A percentile compares a stretch with the other conserved stretches of the same genome.
Conservation (phyloP, 1,139 yeast species). For the Pichia sp. region DNA sequence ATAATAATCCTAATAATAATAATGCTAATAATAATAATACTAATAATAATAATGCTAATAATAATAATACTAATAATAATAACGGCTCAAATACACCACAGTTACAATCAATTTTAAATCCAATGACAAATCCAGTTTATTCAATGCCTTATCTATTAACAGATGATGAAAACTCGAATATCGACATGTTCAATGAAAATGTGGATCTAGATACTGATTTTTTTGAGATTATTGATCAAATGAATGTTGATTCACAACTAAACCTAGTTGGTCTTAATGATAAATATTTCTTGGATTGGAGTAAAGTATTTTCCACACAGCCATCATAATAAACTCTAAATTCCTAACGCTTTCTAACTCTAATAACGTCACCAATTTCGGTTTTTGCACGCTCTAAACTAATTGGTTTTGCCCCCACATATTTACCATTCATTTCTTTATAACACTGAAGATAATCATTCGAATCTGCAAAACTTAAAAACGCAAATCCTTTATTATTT, state of each 20-base stretch:
- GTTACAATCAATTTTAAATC: not conserved
- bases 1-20: no score
- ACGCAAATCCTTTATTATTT: conserved; percentile 60
- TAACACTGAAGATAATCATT: conserved; percentile 65
- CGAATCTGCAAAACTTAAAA: conserved; percentile 56
- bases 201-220: conserved; percentile 7
- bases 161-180: not conserved
- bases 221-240: conserved; percentile 7
- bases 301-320: conserved; percentile 5
- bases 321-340: not conserved
- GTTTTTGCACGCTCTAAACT: conserved; percentile 58
- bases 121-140: not conserved
- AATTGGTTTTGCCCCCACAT: conserved; percentile 69
- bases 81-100: not conserved
- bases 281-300: conserved; percentile 13
- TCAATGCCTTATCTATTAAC: not conserved
- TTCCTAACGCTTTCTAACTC: conserved; percentile 2
- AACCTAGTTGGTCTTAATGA: conserved; percentile 6
- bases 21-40: no score
- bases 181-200: not conserved
- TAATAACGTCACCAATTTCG: conserved; percentile 19
- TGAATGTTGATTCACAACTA: conserved; percentile 7
- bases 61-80: not conserved
- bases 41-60: no score
- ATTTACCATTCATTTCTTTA: conserved; percentile 70